A percentile compares a stretch with the other conserved stretches of the same genome.
Evolutionary conservation across 1,284 basidiomycete species (phyloP).

Genomic region (Ceratobasidium theobromae): DNA sequence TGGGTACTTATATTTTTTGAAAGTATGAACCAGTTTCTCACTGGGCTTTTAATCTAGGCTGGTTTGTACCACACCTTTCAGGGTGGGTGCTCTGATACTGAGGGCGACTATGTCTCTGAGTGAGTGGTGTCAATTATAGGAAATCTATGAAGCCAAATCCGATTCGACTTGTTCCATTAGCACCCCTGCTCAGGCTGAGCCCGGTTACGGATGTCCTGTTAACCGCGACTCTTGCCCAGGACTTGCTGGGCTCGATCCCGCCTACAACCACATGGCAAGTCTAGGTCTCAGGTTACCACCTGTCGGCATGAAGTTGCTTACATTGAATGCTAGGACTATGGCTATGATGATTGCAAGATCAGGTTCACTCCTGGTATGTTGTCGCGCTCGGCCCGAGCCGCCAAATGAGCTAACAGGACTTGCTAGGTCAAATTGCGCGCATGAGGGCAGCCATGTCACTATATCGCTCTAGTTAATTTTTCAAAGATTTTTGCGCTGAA

Average conservation of each 20-base stretch:
- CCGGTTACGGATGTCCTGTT: neutral
- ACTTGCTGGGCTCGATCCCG: neutral
- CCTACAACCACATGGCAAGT: neutral
- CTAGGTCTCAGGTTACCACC: neutral
- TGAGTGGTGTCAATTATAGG: neutral
- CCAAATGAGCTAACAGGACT: neutral
- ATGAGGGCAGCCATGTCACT: neutral
- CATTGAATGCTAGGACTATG: neutral
- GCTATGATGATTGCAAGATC: neutral
- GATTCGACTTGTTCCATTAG: neutral
- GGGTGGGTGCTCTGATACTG: neutral
- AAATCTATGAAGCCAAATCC: neutral
- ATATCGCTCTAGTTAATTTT: neutral
- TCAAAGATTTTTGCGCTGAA: too few species aligned
- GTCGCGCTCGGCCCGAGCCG: too few species aligned
- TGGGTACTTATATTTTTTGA: conserved; percentile 35
- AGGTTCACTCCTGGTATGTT: neutral
- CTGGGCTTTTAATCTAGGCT: neutral
- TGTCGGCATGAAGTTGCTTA: neutral
- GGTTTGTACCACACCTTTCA: conserved; percentile 7
- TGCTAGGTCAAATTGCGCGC: neutral
- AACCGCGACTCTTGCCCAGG: neutral
- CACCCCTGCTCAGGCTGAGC: neutral
- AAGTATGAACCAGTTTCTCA: neutral
- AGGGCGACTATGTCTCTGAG: neutral